A percentile compares a stretch with the other conserved stretches of the same genome.
Conservation (phyloP, 1,284 basidiomycete genomes). For the Athelia sp. region DNA sequence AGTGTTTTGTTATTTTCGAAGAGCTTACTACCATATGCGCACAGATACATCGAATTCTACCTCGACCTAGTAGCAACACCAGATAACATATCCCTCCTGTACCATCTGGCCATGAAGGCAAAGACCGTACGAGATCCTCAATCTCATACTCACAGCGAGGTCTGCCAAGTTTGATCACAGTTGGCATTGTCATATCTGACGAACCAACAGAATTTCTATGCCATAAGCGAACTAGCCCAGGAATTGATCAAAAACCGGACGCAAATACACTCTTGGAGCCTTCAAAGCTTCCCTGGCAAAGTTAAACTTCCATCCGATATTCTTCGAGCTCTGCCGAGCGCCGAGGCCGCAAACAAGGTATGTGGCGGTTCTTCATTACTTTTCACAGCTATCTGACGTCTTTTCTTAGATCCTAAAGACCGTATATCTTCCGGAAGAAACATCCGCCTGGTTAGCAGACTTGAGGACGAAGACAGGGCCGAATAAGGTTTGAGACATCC, state of each 20-base stretch:
- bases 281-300: slow-evolving; percentile 79
- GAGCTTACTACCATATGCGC: slow-evolving; percentile 1
- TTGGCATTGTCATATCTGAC: slow-evolving; percentile 4
- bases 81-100: slow-evolving; percentile 83
- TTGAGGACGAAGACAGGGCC: slow-evolving; percentile 18
- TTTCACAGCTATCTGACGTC: slow-evolving; percentile 3
- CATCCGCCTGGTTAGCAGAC: slow-evolving; percentile 49
- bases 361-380: slow-evolving; percentile 5
- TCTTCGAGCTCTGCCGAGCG: slow-evolving; percentile 58
- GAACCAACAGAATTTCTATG: slow-evolving; percentile 72
- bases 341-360: slow-evolving; percentile 62
- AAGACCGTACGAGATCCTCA: slow-evolving; percentile 85
- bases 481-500: slow-evolving; percentile 7
- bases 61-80: slow-evolving; percentile 68
- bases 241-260: slow-evolving; percentile 76
- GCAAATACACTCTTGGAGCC: slow-evolving; percentile 65
- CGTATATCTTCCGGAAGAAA: slow-evolving; percentile 60
- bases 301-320: slow-evolving; percentile 82
- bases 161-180: slow-evolving; percentile 23
- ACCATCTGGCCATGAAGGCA: slow-evolving; percentile 75
- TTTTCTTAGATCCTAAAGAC: slow-evolving; percentile 52
- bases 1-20: slow-evolving; percentile 13
- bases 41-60: slow-evolving; percentile 87
- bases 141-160: slow-evolving; percentile 64
- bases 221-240: slow-evolving; percentile 86